Evolutionary conservation across 2,329 filamentous ascomycete genomes (phyloP).

Genomic region (Fusarium foetens): DNA sequence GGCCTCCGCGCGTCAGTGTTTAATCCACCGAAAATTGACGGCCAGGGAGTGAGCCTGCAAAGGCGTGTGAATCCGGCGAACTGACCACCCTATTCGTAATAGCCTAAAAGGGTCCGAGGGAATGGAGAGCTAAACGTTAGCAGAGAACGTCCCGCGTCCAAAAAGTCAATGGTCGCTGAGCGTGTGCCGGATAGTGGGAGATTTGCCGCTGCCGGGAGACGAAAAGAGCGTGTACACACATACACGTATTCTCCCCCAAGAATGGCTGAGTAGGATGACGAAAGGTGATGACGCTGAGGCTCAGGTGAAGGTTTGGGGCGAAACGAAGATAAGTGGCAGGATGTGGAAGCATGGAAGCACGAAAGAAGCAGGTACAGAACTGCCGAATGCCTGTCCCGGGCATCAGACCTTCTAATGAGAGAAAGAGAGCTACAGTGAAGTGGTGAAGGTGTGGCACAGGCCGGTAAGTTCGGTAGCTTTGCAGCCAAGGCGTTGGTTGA

Average conservation of each 20-base stretch:
- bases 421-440: background rate
- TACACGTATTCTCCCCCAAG: slow-evolving; percentile 1
- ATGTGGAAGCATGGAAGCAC: slow-evolving; percentile 24
- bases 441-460: slow-evolving; percentile 21
- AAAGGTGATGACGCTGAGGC: slow-evolving; percentile 7
- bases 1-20: slow-evolving; percentile 31
- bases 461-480: slow-evolving; percentile 11
- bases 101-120: slow-evolving; percentile 17
- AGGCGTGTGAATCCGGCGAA: slow-evolving; percentile 10
- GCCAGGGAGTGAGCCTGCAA: background rate
- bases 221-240: background rate
- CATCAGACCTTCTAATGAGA: background rate
- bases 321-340: background rate
- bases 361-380: slow-evolving; percentile 34
- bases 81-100: slow-evolving; percentile 29
- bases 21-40: slow-evolving; percentile 13
- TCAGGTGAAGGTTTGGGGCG: background rate
- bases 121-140: slow-evolving; percentile 12
- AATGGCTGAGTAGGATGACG: slow-evolving; percentile 36
- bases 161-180: background rate
- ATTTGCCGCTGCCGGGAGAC: background rate
- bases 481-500: background rate
- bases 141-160: background rate
- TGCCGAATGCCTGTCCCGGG: slow-evolving; percentile 28
- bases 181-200: slow-evolving; percentile 15